Base-by-base conservation (phyloP, 1,284 basidiomycete genomes). In the Sporisorium scitamineum region DNA sequence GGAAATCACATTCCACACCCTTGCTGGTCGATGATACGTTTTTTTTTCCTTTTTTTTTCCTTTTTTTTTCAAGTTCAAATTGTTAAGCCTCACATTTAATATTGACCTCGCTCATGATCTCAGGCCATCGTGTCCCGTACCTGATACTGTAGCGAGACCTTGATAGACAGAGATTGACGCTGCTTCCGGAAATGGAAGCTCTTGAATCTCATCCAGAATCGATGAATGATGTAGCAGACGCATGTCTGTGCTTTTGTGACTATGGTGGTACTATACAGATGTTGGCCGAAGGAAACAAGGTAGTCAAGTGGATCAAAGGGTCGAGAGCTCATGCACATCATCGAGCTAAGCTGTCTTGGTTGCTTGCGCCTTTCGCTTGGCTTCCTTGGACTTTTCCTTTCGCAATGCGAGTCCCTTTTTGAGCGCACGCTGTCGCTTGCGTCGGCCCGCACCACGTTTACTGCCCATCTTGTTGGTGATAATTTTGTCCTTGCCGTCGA, bases 361-460 rank as follows among this genome's bases (percentile, higher is more conserved):
- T 16, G 60, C 45, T 31, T 64, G 61, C 37, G 48, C 51, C 61
- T 65, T 69, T 26, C 66, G 67, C 51, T 62, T 76, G 14, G 64
- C 65, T n/a, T 76, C 68, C 51, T 73, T 80, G 11, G 63, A 62
- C 54, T 76, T 72, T 27, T 81, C 80, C 47, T 68, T 70, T 27
- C 78, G 59, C 57, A 76, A 20, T 27, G 56, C 66, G 22, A 66
- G 63, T 8, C 70, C 80, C 62, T 78, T 80, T 37, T 66, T 60
- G 54, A 73, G 64, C 5, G 76, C 80, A 27, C 78, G 61, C 39
- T 79, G 77, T 54, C 78, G 61, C 52, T 76, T 78, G 22, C 80
- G 54, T 31, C 75, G 64, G n/a, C 80, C 80, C 13, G 78, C 76
- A n/a, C 80, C 80, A 22, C 80, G 68, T 34, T 79, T 80, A 66